A percentile compares a stretch with the other conserved stretches of the same genome.
phyloP scores from a whole-genome alignment of 1,284 basidiomycete genomes.

The Leccinum fallax region DNA sequence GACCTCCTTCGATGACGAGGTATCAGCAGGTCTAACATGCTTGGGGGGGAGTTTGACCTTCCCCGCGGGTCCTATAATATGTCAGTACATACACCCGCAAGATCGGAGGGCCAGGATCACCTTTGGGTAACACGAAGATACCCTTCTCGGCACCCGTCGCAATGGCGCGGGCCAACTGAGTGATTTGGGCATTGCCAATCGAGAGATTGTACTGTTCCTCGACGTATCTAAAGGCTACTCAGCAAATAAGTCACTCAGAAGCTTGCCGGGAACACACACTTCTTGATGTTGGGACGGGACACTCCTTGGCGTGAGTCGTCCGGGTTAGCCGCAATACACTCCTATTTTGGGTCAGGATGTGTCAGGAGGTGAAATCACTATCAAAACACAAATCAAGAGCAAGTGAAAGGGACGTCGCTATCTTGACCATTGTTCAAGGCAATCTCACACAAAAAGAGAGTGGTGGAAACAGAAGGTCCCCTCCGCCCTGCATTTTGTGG shows the following conservation, averaged over 20 bases:
- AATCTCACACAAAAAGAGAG: conserved; percentile 14
- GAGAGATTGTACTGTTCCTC: conserved; percentile 80
- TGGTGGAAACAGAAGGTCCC: conserved; percentile 24
- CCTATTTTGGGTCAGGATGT: conserved; percentile 46
- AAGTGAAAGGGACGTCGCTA: not conserved
- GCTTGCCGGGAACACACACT: conserved; percentile 48
- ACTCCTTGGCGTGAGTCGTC: conserved; percentile 85
- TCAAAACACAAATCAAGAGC: conserved; percentile 6
- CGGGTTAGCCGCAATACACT: conserved; percentile 76
- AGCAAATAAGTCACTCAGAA: conserved; percentile 13
- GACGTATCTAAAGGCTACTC: conserved; percentile 58
- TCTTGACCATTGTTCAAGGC: conserved; percentile 10
- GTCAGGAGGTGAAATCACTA: conserved; percentile 24
- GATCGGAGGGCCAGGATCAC: conserved; percentile 40
- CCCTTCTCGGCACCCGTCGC: conserved; percentile 78
- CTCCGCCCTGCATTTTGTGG: conserved; percentile 48
- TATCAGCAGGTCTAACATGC: conserved; percentile 47
- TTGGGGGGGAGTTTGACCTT: conserved; percentile 86
- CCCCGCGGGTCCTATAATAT: conserved; percentile 64
- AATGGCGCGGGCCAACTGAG: conserved; percentile 84
- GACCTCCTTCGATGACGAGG: conserved; percentile 70
- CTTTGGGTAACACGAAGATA: conserved; percentile 86
- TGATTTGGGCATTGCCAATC: conserved; percentile 76
- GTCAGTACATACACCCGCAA: conserved; percentile 9
- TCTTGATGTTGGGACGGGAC: conserved; percentile 92